Evolutionary conservation across 768 basidiomycete species (phyloP), one percentile per base, ranked within the genome.

Genomic region (Phanerochaete carnosa): DNA sequence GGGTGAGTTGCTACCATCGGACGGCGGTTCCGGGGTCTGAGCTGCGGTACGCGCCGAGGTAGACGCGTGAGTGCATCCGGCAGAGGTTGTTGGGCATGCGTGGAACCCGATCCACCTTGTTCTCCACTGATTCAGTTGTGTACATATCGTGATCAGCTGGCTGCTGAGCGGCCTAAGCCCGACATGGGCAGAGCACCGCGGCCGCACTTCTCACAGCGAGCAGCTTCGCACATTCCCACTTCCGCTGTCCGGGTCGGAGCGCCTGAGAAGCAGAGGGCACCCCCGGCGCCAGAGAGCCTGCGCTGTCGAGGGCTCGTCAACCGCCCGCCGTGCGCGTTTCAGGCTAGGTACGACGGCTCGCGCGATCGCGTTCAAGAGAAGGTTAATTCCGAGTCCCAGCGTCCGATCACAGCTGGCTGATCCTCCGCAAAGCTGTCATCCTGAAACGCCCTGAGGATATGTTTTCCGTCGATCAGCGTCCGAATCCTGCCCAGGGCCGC

Each of bases 351-450:
- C 53, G 22, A 55, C 39, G 26, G 28, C 15, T 25, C 15, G 23
- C 45, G 43, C 58, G 58, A 59, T 59, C 58, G 51, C 37, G 30
- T 45, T 43, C 30, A 33, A 25, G 54, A 37, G 54, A 55, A 55
- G 54, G 54, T 55, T 55, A 55, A 39, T 55, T 37, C 54, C 54
- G 51, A 49, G 39, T 32, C 56, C 43, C 46, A 39, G 57, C 57
- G 58, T 59, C 58, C 58, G 58, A 59, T 59, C 58, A 51, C 57
- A 30, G 28, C 16, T n/a, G 5, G n/a, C 22, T 58, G 57, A 59
- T 60, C 59, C 59, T 53, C 15, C 52, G 59, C 39, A 22, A 45
- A 47, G 60, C 45, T 61, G 60, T 61, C 60, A 61, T 50, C 23
- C 4, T 60, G 59, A 55, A 60, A 53, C 58, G 32, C 52, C 9